Evolutionary conservation across 805 yeast genomes (phyloP), one percentile per base, ranked within the genome.

Genomic region (Ogataea nitratoaversa): DNA sequence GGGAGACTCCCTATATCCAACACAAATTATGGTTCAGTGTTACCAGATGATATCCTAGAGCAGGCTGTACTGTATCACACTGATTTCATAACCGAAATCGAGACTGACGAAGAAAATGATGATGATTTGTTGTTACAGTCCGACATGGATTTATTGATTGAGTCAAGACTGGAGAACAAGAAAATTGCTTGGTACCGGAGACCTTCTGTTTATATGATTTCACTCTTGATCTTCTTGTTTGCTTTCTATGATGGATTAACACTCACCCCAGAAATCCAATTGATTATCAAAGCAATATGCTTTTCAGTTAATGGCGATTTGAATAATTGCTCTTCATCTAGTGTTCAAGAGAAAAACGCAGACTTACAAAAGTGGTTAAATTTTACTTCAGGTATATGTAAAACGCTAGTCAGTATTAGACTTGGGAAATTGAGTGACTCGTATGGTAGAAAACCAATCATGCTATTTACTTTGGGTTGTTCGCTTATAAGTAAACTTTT

Each of bases 391-490:
- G 79, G 80, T 0, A 41, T 72, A 0, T 54, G 76, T 3, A 67
- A 72, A 22, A 66, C 78, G 19, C 41, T 80, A 1, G 72, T 79
- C n/a, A 62, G 79, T 42, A 82, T 84, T 1, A 79, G 78, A 48
- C 60, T 83, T 41, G 83, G 88, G 2, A 74, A 76, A 37, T 53
- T 76, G 12, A 77, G 85, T 17, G 93, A 84, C 55, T 60, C 76
- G 25, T 65, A 70, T 44, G 93, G 93, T 2, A 66, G 93, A 41
- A 74, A 72, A 31, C 65, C 71, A 8, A 59, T 77, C 4, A 60
- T 83, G 30, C 43, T 67, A 1, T 55, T 63, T 27, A 56, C 48
- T 12, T 17, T 57, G 32, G 13, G 44, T 3, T 33, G 42, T n/a
- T 19, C 39, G 5, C 22, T 52, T 13, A 8, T 59, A 3, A 33